Evolutionary conservation across 2,329 filamentous ascomycete species (phyloP).

Genomic region (Ilyonectria destructans): DNA sequence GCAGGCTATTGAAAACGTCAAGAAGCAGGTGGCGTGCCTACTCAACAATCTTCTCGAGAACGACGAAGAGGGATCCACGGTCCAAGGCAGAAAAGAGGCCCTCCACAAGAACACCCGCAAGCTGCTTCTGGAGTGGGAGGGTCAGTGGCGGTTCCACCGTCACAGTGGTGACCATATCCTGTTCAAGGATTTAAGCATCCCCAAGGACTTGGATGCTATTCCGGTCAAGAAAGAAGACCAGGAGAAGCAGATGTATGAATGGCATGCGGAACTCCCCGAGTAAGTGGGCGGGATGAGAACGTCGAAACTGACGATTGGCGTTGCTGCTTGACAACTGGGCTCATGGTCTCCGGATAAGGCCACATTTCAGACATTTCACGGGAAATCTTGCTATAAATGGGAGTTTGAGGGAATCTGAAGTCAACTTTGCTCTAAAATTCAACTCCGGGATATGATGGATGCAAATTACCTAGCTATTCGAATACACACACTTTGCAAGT

Average conservation of each 20-base stretch:
- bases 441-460: neutral
- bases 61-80: neutral
- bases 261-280: neutral
- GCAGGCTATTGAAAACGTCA: too few species aligned
- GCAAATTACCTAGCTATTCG: too few species aligned
- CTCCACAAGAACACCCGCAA: slow-evolving; percentile 11
- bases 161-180: slow-evolving; percentile 3
- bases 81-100: neutral
- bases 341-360: neutral
- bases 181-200: slow-evolving; percentile 8
- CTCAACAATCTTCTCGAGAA: slow-evolving; percentile 27
- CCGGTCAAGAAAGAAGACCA: neutral
- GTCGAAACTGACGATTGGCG: too few species aligned
- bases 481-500: too few species aligned
- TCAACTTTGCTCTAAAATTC: neutral
- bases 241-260: neutral
- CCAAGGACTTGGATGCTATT: neutral
- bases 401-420: neutral
- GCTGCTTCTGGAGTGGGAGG: slow-evolving; percentile 12
- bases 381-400: neutral
- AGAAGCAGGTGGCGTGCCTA: neutral
- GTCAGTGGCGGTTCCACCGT: neutral
- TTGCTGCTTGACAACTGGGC: too few species aligned
- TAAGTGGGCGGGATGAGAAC: too few species aligned
- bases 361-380: neutral